A percentile compares a stretch with the other conserved stretches of the same genome.
Evolutionary conservation across 2,329 filamentous ascomycete genomes (phyloP).

Genomic region (Talaromyces sp.): DNA sequence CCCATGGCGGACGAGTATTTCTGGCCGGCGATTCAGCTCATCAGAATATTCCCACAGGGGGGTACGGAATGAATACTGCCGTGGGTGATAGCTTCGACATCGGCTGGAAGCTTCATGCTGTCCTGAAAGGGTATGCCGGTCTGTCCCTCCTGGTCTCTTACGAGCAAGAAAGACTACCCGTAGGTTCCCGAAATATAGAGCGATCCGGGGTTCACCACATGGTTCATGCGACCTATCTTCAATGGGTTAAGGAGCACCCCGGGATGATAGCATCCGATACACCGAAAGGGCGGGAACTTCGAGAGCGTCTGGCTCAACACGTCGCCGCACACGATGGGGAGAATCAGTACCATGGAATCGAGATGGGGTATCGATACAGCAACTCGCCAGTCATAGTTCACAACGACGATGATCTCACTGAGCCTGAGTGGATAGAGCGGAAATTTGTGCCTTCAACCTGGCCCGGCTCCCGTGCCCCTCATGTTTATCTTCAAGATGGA

Average conservation of each 20-base stretch:
- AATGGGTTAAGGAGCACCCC: neutral
- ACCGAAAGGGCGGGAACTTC: neutral
- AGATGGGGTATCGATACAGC: neutral
- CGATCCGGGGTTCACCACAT: too few relatives aligned
- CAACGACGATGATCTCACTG: neutral
- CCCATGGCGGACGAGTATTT: constrained; percentile 15
- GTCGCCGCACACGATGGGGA: neutral
- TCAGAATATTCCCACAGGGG: constrained; percentile 17
- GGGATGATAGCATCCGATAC: neutral
- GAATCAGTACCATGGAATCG: neutral
- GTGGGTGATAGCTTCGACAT: constrained; percentile 57
- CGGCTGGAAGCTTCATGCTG: constrained; percentile 53
- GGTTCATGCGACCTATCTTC: too few relatives aligned
- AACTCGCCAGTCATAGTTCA: neutral
- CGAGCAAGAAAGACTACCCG: neutral
- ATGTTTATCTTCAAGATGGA: constrained; percentile 30
- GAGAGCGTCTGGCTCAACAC: neutral
- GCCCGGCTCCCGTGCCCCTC: constrained; percentile 31
- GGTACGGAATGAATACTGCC: constrained; percentile 28
- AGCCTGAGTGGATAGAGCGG: constrained; percentile 16
- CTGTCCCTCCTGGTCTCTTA: neutral
- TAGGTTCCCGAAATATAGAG: neutral
- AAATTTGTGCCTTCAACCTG: constrained; percentile 29
- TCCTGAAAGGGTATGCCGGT: constrained; percentile 36
- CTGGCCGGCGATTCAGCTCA: constrained; percentile 19